These are phyloP conservation scores for Ogataea haglerorum DNA, from an alignment of 805 yeast genomes.

Conservation along the genomic window DNA sequence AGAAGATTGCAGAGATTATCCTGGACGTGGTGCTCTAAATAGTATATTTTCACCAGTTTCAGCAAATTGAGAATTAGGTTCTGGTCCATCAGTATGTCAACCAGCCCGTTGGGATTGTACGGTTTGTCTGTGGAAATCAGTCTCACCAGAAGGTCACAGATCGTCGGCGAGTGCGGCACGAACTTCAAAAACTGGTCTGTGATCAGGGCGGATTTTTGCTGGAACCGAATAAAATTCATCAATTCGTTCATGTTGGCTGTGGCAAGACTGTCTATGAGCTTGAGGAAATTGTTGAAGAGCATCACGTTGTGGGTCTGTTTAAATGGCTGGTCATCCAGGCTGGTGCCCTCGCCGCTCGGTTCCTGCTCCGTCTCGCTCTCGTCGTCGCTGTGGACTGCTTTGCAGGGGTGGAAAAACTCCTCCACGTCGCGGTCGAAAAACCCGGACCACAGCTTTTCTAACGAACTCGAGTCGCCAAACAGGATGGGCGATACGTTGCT, in stretches of 20 bases:
- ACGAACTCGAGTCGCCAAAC: constrained; percentile 17
- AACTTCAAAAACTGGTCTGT: constrained; percentile 76
- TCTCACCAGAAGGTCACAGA: constrained; percentile 84
- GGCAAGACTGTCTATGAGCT: constrained; percentile 78
- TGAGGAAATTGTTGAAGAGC: constrained; percentile 54
- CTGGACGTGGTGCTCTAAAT: constrained; percentile 33
- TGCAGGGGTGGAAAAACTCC: constrained; percentile 14
- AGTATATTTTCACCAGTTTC: constrained; percentile 56
- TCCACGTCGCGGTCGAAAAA: constrained; percentile 26
- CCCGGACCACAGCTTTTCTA: constrained; percentile 33
- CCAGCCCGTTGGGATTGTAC: constrained; percentile 80
- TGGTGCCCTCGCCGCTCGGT: not conserved
- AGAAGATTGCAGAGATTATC: constrained; percentile 64
- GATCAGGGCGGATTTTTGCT: constrained; percentile 37
- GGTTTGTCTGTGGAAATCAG: constrained; percentile 90
- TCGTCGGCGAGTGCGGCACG: constrained; percentile 75
- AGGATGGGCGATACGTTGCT: constrained; percentile 23
- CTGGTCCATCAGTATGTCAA: constrained; percentile 71
- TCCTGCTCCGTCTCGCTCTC: constrained; percentile 8
- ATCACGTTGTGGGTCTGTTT: constrained; percentile 29
- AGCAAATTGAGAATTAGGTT: constrained; percentile 58
- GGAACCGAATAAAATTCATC: constrained; percentile 59
- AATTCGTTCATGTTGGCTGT: constrained; percentile 79
- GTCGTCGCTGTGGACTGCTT: constrained; percentile 14
- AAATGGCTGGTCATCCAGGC: constrained; percentile 2